These are phyloP conservation scores for Zostera marina DNA, from an alignment of 116 monocot species.

Conservation along the genomic window DNA sequence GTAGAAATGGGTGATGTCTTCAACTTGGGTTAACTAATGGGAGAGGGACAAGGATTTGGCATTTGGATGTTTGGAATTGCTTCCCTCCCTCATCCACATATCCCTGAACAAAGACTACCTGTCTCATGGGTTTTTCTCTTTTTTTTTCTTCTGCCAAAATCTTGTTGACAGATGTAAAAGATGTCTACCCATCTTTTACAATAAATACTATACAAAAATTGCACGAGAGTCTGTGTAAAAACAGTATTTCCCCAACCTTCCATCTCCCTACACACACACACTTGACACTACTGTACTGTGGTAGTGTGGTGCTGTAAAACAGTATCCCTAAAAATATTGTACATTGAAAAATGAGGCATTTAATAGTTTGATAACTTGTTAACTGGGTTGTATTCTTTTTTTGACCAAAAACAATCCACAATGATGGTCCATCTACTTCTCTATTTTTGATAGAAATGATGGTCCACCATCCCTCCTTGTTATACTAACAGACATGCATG, in stretches of 20 bases:
- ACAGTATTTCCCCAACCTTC: neutral
- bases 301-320: too few species aligned
- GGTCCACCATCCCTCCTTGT: constrained; percentile 1
- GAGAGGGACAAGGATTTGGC: constrained; percentile 13
- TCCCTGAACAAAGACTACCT: constrained; percentile 22
- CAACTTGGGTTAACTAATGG: constrained; percentile 21
- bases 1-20: constrained; percentile 17
- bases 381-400: neutral
- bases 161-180: neutral
- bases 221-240: neutral
- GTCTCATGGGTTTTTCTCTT: constrained; percentile 21
- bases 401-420: neutral
- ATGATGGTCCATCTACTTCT: neutral
- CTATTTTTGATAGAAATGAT: constrained; percentile 3
- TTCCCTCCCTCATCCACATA: neutral
- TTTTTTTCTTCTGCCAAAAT: too few species aligned
- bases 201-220: neutral
- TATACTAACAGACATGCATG: neutral
- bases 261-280: neutral
- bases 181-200: constrained; percentile 4
- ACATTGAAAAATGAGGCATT: too few species aligned
- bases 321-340: too few species aligned
- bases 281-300: too few species aligned
- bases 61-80: constrained; percentile 14
- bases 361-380: neutral